Percentiles rank a stretch among this genome's conserved stretches.
Conservation (phyloP, 306 rosid species). For the Erythrophleum fordii region DNA sequence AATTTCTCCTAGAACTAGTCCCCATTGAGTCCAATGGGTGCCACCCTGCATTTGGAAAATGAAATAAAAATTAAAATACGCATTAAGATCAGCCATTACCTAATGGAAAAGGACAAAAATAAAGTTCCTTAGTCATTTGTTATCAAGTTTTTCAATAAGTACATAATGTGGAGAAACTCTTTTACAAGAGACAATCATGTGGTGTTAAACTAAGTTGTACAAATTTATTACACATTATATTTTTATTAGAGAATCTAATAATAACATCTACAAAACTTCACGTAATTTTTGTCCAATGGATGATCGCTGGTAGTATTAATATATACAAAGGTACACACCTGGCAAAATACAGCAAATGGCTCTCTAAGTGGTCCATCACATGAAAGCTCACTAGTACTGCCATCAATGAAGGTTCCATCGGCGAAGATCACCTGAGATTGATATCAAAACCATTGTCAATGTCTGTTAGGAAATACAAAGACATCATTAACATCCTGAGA, state of each 20-base stretch:
- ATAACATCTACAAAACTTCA: not conserved
- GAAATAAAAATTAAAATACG: constrained; percentile 7
- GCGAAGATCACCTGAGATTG: constrained; percentile 86
- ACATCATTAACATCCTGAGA: constrained; percentile 11
- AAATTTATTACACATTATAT: not conserved
- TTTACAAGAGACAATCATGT: not conserved
- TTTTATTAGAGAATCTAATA: not conserved
- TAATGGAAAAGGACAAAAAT: not conserved
- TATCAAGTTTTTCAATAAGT: not conserved
- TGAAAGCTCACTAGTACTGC: constrained; percentile 98
- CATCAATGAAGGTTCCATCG: constrained; percentile 94
- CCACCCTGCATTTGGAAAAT: constrained; percentile 70
- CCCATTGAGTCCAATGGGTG: constrained; percentile 97
- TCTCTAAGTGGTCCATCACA: constrained; percentile 96
- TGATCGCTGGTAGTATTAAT: not conserved
- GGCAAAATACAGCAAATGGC: constrained; percentile 91
- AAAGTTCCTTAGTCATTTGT: not conserved
- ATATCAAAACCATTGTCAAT: constrained; percentile 17
- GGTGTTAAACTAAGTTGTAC: not conserved
- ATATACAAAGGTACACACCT: constrained; percentile 46
- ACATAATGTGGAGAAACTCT: not conserved
- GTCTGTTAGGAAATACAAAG: constrained; percentile 1
- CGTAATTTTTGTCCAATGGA: not conserved
- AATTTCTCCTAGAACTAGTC: constrained; percentile 87
- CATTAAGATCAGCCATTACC: not conserved